Base-by-base conservation (phyloP, 257 asterid species). In the Dorcoceras hygrometricum region DNA sequence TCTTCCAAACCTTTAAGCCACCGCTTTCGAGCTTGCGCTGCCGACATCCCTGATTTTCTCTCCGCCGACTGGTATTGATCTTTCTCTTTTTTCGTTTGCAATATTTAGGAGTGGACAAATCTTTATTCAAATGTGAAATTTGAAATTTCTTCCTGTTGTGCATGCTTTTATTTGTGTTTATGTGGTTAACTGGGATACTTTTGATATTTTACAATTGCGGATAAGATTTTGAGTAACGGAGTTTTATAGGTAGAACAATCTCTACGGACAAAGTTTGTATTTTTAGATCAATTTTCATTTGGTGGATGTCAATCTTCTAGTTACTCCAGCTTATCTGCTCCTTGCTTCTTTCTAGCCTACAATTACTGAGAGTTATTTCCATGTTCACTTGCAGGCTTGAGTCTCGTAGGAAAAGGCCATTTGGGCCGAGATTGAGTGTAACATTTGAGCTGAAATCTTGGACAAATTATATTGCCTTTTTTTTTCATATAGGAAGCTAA, bases 371-470 rank as follows among this genome's bases (percentile, higher is more conserved):
- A 46, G 11, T 48, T 39, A 9, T 43, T 59, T 19, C 29, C 6
- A 23, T 70, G 61, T 66, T 65, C 66, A 34, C 72, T 75, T 80
- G 76, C 86, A 91, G 97, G 98, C 86, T 87, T 12, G 91, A 92
- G 59, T 73, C 98, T 54, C 95, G 86, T 22, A 77, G 78, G 81
- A 87, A 87, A 81, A 81, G 83, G 69, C 95, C 96, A 55, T 85
- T 82, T 64, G 98, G 96, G 54, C 98, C 97, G 22, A 82, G 98
- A 84, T 58, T 92, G 79, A 82, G 91, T 78, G 96, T 91, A 83
- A 79, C 61, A 57, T 71, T 51, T 69, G 46, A 36, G 71, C 62
- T 24, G 20, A 43, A 24, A 27, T 58, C 70, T 75, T 58, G 51
- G 60, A 26, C 64, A 18, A 61, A 59, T 5, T 27, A 28, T 59